phyloP scores from a whole-genome alignment of 1,284 basidiomycete genomes.

The Sphagnurus paluster region DNA sequence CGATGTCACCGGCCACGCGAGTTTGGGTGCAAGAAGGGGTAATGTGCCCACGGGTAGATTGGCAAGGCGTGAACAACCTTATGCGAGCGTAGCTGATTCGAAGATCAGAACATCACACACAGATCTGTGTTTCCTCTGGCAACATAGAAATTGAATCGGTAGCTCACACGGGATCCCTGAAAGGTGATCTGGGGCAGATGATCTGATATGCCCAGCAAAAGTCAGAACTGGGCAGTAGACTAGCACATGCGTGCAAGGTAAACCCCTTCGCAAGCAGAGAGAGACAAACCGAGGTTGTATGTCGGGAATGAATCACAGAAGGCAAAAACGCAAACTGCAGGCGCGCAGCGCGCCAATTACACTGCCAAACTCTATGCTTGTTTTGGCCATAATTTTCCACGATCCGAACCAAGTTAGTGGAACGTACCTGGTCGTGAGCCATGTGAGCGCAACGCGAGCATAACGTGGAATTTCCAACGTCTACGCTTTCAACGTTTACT shows the following conservation, averaged over 20 bases:
- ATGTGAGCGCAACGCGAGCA: slow-evolving; percentile 14
- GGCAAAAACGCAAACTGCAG: slow-evolving; percentile 19
- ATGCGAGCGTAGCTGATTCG: slow-evolving; percentile 30
- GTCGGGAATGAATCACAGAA: slow-evolving; percentile 17
- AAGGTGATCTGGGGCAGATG: slow-evolving; percentile 2
- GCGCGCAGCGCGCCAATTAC: slow-evolving; percentile 17
- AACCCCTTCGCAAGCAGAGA: no score
- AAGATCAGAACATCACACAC: slow-evolving; percentile 34
- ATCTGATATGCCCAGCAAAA: background rate
- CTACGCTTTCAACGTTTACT: no score
- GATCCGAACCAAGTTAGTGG: slow-evolving; percentile 15
- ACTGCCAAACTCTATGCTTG: slow-evolving; percentile 21
- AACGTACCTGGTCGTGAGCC: slow-evolving; percentile 20
- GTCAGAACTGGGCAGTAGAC: background rate
- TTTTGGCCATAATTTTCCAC: slow-evolving; percentile 19
- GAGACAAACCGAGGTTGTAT: slow-evolving; percentile 14
- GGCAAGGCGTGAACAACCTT: slow-evolving; percentile 28
- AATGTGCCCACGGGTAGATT: slow-evolving; percentile 34
- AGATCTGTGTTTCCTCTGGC: slow-evolving; percentile 14
- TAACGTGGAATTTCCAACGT: slow-evolving; percentile 3
- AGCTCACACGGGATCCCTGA: slow-evolving; percentile 12
- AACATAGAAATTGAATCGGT: slow-evolving; percentile 7
- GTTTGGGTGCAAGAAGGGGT: slow-evolving; percentile 30
- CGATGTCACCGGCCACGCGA: slow-evolving; percentile 28
- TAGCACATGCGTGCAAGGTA: slow-evolving; percentile 3